These are phyloP conservation scores for Stagonosporopsis vannaccii DNA, from an alignment of 2,329 filamentous ascomycete species.

Conservation along the genomic window DNA sequence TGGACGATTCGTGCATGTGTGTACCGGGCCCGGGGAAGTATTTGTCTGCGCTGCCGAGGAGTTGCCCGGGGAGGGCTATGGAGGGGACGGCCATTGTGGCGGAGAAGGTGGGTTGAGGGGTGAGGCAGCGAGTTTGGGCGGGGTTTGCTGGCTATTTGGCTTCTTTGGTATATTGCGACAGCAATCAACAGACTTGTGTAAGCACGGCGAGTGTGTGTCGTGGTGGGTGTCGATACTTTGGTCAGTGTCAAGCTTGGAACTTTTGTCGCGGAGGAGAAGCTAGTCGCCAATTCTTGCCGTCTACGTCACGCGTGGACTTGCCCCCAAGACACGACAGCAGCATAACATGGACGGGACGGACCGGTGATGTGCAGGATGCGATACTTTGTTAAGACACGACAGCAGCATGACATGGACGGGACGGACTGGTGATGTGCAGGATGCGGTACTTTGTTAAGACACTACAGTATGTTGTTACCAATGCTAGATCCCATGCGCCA, in stretches of 20 bases:
- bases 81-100: conserved; percentile 45
- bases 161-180: not conserved
- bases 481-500: conserved; percentile 21
- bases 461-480: conserved; percentile 39
- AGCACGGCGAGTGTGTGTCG: not conserved
- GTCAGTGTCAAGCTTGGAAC: conserved; percentile 15
- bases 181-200: not conserved
- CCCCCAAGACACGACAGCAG: not conserved
- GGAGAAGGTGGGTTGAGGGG: not conserved
- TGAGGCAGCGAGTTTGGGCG: not conserved
- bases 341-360: conserved; percentile 1
- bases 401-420: not conserved
- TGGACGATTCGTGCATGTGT: conserved; percentile 75
- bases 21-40: conserved; percentile 82
- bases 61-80: conserved; percentile 80
- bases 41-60: conserved; percentile 71
- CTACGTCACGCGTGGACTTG: conserved; percentile 26
- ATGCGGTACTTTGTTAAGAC: conserved; percentile 35
- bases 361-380: conserved; percentile 19
- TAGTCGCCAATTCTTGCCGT: conserved; percentile 31
- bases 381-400: conserved; percentile 18
- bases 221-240: conserved; percentile 7
- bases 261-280: conserved; percentile 29
- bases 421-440: conserved; percentile 13
- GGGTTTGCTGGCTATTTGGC: not conserved